Evolutionary conservation across 202 grass and related monocot species (phyloP).

Genomic region (Dendrocalamus latiflorus): DNA sequence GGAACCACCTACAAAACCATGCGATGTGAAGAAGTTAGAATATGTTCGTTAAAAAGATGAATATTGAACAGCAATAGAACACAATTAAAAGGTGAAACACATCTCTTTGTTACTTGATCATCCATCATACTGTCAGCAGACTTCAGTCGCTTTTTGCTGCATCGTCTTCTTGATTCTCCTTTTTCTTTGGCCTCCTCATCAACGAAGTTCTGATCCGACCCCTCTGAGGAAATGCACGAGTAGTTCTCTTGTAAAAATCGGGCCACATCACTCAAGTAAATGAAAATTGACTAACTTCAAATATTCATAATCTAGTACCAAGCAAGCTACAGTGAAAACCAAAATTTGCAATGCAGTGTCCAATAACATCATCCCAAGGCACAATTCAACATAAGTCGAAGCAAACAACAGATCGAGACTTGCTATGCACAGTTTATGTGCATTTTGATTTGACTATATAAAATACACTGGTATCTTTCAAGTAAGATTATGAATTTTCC

Average conservation of each 20-base stretch:
- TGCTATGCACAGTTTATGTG: neutral
- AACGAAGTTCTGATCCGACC: conserved; percentile 79
- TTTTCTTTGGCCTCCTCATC: conserved; percentile 33
- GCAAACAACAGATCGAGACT: neutral
- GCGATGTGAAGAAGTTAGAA: conserved; percentile 1
- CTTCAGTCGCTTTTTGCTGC: conserved; percentile 36
- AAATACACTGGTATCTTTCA: neutral
- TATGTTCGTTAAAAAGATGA: neutral
- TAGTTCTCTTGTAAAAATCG: conserved; percentile 50
- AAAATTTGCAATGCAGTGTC: neutral
- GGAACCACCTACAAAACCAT: conserved; percentile 31
- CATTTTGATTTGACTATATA: neutral
- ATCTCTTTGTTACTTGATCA: conserved; percentile 41
- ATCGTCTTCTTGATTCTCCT: conserved; percentile 18
- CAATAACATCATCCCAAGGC: neutral
- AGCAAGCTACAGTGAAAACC: neutral
- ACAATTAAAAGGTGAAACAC: neutral
- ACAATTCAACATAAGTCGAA: neutral
- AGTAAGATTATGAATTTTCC: neutral
- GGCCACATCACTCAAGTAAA: conserved; percentile 35
- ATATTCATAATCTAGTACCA: neutral
- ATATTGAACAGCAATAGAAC: neutral
- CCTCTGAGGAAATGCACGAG: conserved; percentile 64
- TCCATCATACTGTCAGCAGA: conserved; percentile 1
- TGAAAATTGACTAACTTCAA: conserved; percentile 16